Evolutionary conservation across 352 stramenopile species (phyloP).

Genomic region (Saprolegnia parasitica): DNA sequence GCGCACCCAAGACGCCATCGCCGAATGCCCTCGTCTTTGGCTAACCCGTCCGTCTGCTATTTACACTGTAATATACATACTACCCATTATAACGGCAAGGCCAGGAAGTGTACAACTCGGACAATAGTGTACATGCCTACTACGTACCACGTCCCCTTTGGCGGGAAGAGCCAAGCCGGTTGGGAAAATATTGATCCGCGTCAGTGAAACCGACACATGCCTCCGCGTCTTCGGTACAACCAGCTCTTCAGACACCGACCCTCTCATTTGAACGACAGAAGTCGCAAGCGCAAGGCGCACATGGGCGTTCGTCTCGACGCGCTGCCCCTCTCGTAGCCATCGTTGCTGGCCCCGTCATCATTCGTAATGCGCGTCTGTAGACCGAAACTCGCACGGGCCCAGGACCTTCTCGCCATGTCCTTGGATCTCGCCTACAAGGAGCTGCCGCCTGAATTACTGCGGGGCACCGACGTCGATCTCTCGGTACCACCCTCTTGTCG

Average conservation of each 20-base stretch:
- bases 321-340: neutral
- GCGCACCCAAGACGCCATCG: neutral
- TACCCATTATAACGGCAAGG: too few relatives aligned
- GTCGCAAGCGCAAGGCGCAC: conserved; percentile 1
- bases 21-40: conserved; percentile 3
- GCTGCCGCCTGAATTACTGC: conserved; percentile 58
- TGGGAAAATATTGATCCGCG: too few relatives aligned
- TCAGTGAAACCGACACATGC: neutral
- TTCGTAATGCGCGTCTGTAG: neutral
- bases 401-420: conserved; percentile 10
- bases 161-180: too few relatives aligned
- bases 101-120: too few relatives aligned
- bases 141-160: too few relatives aligned
- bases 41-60: neutral
- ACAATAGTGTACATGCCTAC: too few relatives aligned
- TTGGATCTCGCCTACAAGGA: conserved; percentile 49
- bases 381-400: neutral
- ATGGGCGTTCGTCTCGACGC: neutral
- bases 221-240: neutral
- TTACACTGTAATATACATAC: too few relatives aligned
- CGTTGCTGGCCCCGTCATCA: neutral
- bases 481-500: conserved; percentile 35
- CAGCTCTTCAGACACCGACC: neutral
- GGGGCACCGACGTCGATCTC: conserved; percentile 54
- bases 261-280: neutral